Evolutionary conservation across 1,139 yeast species (phyloP), one percentile per base, ranked within the genome.

Genomic region (Candida sojae): DNA sequence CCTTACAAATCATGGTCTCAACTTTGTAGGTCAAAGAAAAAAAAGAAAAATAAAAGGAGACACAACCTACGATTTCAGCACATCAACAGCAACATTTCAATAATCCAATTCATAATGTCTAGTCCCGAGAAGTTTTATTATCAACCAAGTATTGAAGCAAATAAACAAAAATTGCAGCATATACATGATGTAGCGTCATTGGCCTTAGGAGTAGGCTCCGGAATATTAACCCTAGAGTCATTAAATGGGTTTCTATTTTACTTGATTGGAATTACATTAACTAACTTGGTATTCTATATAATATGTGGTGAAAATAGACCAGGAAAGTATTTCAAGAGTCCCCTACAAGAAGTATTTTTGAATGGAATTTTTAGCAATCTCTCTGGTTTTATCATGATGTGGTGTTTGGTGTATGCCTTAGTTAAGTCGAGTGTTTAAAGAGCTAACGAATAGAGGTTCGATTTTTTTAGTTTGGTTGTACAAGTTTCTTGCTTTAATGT

Each of bases 361-460:
- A 81, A 76, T 42, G 82, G 86, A 12, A 53, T 87, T 5, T 68
- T 80, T 13, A 70, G 84, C 36, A 84, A 84, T 49, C 60, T 86
- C 12, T 82, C 92, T 2, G 89, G 93, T 13, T 89, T 73, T 60
- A 73, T 87, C 28, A 85, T 89, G 85, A 83, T 87, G 75, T 89
- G 96, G 96, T 87, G 96, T 55, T 72, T 89, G 61, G 80, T 86
- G 42, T 85, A 82, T 66, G 95, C 93, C 0, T 68, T 89, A 56
- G 80, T 79, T 8, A 64, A 62, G 50, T 66, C 56, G 12, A 52
- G 50, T 34, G 48, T 51, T 3, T 54, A 41, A 42, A n/a, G 12
- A 35, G 6, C 6, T n/a, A 6, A 11, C 3, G 28, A n/a, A 21
- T 36, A 36, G 29, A 2, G 21, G 21, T 17, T 17, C 21, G 21